Conservation (phyloP, 1,284 basidiomycete genomes). For the Pseudozyma pruni region DNA sequence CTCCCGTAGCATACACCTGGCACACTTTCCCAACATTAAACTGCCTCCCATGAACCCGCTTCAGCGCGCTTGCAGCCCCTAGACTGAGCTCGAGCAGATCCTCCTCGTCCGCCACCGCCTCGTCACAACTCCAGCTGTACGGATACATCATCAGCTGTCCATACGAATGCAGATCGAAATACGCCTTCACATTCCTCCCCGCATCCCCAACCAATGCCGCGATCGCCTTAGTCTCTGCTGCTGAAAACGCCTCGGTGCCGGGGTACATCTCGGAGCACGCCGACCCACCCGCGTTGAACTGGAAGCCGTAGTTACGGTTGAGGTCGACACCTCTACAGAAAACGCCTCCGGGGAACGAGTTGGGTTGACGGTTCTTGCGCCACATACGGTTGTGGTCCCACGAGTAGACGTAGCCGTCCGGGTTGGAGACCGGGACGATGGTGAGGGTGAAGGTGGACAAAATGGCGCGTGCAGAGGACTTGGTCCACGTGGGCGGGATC, state of each 20-base stretch:
- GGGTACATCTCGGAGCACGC: slow-evolving; percentile 48
- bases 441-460: slow-evolving; percentile 78
- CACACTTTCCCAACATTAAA: slow-evolving; percentile 77
- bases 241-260: slow-evolving; percentile 71
- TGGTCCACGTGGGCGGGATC: slow-evolving; percentile 13
- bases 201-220: slow-evolving; percentile 74
- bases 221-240: slow-evolving; percentile 80
- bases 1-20: slow-evolving; percentile 68
- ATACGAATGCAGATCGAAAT: slow-evolving; percentile 82
- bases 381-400: slow-evolving; percentile 77
- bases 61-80: slow-evolving; percentile 77
- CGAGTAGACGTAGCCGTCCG: slow-evolving; percentile 82
- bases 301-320: slow-evolving; percentile 73
- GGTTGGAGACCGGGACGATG: slow-evolving; percentile 81
- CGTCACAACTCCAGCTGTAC: slow-evolving; percentile 79
- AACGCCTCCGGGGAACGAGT: slow-evolving; percentile 61
- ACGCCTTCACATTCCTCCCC: slow-evolving; percentile 72
- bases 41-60: slow-evolving; percentile 73
- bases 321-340: slow-evolving; percentile 80
- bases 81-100: slow-evolving; percentile 81
- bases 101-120: slow-evolving; percentile 79
- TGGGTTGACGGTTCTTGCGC: slow-evolving; percentile 80
- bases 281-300: slow-evolving; percentile 70
- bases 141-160: slow-evolving; percentile 78
- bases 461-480: slow-evolving; percentile 65